Evolutionary conservation across 495 filamentous ascomycete genomes (phyloP), one percentile per base, ranked within the genome.

Genomic region (Hyaloscypha bicolor): DNA sequence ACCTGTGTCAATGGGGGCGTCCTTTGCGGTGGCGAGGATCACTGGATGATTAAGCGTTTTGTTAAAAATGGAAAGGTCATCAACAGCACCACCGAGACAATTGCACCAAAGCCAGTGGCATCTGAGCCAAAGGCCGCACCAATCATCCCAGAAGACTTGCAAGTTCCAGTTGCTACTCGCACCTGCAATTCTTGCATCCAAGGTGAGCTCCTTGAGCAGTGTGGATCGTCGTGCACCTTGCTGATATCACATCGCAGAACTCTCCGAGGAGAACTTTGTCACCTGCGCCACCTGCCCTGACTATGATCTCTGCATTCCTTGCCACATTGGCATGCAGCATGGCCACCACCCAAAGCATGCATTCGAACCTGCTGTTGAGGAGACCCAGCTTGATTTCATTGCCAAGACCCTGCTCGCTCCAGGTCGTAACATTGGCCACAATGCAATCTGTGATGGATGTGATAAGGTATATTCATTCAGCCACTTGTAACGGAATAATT

Each of bases 41-140:
- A 99, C 81, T 97, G 93, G 93, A 80, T 99, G 78, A 94, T 98
- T 75, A 97, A 96, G 86, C 87, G 95, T 57, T 87, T 86, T 55
- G 85, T 98, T 58, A 83, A 88, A 68, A 83, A 90, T 66, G 96
- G 94, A 25, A 82, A 85, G 65, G 89, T 98, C 53, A 86, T 89
- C 71, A 91, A 86, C 76, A 97, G 93, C 82, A 91, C 85, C 4
- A 97, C 93, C 4, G 91, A 97, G 76, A 89, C 82, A 5, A 81
- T 94, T 73, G 81, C 85, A 37, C 88, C 92, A 52, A 92, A 90
- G 74, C 75, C 76, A 9, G 75, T 76, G 68, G 21, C 71, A 48
- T 55, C 68, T 51, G 59, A 75, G 39, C 64, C 71, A 16, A 66
- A 67, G 51, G 66, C 69, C 3, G 62, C 68, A 14, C 51, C 69